Evolutionary conservation across 1,139 yeast genomes (phyloP).

Genomic region (Saccharomyces hybrid): DNA sequence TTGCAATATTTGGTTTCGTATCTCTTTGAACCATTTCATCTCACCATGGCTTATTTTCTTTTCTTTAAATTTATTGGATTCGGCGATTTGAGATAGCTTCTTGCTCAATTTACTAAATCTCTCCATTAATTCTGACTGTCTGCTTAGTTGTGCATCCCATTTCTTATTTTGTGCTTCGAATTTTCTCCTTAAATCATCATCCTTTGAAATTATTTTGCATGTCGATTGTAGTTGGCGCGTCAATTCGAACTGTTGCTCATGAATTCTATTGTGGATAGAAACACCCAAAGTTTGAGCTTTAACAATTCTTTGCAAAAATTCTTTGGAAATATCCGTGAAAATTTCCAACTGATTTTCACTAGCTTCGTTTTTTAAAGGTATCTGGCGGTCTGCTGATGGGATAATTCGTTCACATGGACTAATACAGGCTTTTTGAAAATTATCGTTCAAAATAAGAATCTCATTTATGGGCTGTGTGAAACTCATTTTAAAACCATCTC

Average conservation of each 20-base stretch:
- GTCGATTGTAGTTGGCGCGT: constrained; percentile 34
- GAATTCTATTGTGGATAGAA: constrained; percentile 29
- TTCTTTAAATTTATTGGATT: constrained; percentile 17
- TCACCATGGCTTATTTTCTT: constrained; percentile 37
- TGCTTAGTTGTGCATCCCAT: constrained; percentile 16
- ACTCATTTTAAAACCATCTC: constrained; percentile 1
- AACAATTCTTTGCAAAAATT: constrained; percentile 16
- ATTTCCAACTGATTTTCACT: constrained; percentile 26
- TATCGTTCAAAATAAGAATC: constrained; percentile 12
- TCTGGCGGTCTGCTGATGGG: constrained; percentile 19
- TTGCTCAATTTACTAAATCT: constrained; percentile 32
- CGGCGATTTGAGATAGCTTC: constrained; percentile 14
- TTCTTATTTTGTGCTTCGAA: constrained; percentile 7
- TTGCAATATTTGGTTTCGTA: constrained; percentile 30
- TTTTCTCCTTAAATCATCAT: constrained; percentile 5
- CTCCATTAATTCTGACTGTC: constrained; percentile 31
- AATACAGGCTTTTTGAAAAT: constrained; percentile 11
- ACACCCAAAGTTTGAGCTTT: constrained; percentile 23
- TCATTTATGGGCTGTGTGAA: constrained; percentile 23
- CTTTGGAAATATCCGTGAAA: constrained; percentile 21
- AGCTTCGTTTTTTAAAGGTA: constrained; percentile 16
- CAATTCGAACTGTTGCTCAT: constrained; percentile 32
- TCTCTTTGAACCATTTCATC: constrained; percentile 40
- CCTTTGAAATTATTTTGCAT: constrained; percentile 13
- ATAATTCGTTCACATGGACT: constrained; percentile 16